A percentile compares a stretch with the other conserved stretches of the same genome.
Conservation (phyloP, 2,329 filamentous ascomycete species). For the Elsinoe fawcettii region DNA sequence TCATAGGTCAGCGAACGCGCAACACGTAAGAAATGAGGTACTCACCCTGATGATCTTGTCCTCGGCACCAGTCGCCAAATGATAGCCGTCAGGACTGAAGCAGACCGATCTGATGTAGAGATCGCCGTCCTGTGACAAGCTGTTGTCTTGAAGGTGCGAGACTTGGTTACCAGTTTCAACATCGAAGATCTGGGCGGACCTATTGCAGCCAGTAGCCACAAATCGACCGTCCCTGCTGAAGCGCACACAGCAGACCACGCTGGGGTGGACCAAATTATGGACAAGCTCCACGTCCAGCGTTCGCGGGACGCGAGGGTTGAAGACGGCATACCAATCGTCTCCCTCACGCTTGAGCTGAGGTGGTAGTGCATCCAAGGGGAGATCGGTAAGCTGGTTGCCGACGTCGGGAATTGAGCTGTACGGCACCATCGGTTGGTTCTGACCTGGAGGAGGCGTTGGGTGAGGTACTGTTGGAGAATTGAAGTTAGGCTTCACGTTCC, state of each 20-base stretch:
- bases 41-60: constrained; percentile 92
- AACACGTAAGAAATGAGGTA: not conserved
- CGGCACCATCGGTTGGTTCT: constrained; percentile 28
- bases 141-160: constrained; percentile 82
- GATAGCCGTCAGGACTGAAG: constrained; percentile 94
- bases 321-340: constrained; percentile 91
- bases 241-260: constrained; percentile 94
- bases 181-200: constrained; percentile 98
- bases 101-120: constrained; percentile 96
- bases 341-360: constrained; percentile 82
- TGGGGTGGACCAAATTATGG: constrained; percentile 87
- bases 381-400: constrained; percentile 69
- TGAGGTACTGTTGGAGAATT: constrained; percentile 85
- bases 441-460: constrained; percentile 57
- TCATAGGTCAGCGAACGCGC: constrained; percentile 14
- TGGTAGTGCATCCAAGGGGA: constrained; percentile 79
- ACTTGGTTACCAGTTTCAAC: constrained; percentile 80
- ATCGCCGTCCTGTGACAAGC: constrained; percentile 78
- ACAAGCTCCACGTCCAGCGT: constrained; percentile 88
- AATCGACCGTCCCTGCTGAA: constrained; percentile 96
- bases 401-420: constrained; percentile 24
- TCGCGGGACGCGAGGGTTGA: constrained; percentile 85
- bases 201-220: constrained; percentile 92
- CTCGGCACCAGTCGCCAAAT: constrained; percentile 89
- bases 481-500: constrained; percentile 77